These are phyloP conservation scores for Lentinula aciculospora DNA, from an alignment of 768 basidiomycete species.

Conservation along the genomic window DNA sequence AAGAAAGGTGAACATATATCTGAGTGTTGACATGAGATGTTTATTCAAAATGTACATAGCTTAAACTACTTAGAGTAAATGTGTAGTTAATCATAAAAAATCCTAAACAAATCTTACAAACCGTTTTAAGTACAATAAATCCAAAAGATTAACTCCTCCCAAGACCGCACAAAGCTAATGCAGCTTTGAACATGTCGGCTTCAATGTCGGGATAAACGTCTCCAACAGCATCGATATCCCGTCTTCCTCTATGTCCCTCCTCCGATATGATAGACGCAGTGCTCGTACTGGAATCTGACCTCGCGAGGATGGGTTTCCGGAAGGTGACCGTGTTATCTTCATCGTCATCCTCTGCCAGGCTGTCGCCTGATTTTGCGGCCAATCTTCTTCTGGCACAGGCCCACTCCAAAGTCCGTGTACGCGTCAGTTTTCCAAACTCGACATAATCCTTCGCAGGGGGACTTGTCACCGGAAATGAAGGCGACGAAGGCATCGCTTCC, in stretches of 20 bases:
- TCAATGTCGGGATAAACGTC: not conserved
- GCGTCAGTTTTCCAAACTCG: slow-evolving; percentile 40
- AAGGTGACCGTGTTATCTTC: not conserved
- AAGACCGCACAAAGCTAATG: slow-evolving; percentile 10
- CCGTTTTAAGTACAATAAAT: not conserved
- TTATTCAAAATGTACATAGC: slow-evolving; percentile 1
- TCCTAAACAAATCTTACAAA: not conserved
- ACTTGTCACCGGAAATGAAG: slow-evolving; percentile 47
- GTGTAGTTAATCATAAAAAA: not conserved
- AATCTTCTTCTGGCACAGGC: slow-evolving; percentile 51
- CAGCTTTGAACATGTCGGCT: slow-evolving; percentile 9
- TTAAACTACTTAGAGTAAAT: not conserved
- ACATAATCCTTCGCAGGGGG: slow-evolving; percentile 42
- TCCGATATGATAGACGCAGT: not conserved
- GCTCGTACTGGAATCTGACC: not conserved
- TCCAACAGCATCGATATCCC: not conserved
- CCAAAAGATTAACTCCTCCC: not conserved
- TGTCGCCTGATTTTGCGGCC: slow-evolving; percentile 2
- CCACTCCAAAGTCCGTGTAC: slow-evolving; percentile 63
- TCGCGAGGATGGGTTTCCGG: not conserved
- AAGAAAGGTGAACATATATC: too few species aligned
- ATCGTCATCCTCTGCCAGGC: not conserved
- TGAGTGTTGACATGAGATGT: not conserved
- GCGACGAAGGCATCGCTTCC: slow-evolving; percentile 62
- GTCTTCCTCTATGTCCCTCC: not conserved